Evolutionary conservation across 768 basidiomycete species (phyloP), one percentile per base, ranked within the genome.

Genomic region (Erythrobasidium yunnanense): DNA sequence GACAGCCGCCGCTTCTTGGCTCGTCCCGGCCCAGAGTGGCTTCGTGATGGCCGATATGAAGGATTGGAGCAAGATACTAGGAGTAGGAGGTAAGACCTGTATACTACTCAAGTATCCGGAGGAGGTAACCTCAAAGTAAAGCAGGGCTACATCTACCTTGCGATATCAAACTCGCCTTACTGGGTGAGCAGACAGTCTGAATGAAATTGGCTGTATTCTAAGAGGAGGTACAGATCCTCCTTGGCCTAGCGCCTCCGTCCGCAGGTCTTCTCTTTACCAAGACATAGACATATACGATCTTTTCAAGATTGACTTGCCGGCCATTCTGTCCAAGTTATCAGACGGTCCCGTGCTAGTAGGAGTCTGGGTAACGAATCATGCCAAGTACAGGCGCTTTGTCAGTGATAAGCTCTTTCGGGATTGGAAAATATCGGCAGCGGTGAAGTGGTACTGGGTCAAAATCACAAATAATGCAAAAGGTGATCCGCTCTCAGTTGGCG

Each of bases 251-350:
- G 42, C 32, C 11, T 63, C 60, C 20, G 60, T 63, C 2, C 47
- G 60, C 49, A 46, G 60, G 4, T 63, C 60, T 2, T 46, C 4
- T 8, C 18, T 23, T 22, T 63, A 63, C 25, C 23, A 51, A 29
- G 60, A 63, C 15, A 63, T 51, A 38, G 60, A 63, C 49, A 50
- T 63, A 38, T 63, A 63, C 47, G 60, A 63, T 23, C 49, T 63
- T 2, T 63, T 34, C 49, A 49, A 49, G 45, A 63, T 63, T 34
- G 29, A 47, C 17, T 49, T 63, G 3, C 60, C 60, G 2, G 27
- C 27, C 11, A 30, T 63, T 4, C 60, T 63, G 20, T 3, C 23
- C 3, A 7, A 58, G 42, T 45, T 46, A 45, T 42, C 32, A 23
- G 29, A 8, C 4, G 7, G 13, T 11, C 38, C 38, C 2, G 60